Base-by-base conservation (phyloP, 805 yeast species). In the Nakazawaea wickerhamii region DNA sequence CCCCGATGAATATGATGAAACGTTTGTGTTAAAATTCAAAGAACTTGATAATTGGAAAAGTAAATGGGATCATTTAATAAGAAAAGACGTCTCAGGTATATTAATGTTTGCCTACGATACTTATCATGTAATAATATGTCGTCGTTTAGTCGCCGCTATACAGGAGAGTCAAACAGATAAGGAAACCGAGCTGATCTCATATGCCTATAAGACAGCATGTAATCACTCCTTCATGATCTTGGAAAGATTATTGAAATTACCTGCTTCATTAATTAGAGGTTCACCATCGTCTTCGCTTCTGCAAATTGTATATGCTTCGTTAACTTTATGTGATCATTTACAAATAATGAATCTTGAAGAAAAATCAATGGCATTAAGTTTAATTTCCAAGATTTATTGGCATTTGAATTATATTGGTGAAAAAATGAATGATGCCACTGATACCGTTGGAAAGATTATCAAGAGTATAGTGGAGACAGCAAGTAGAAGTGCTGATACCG, bases 301-400 rank as follows among this genome's bases (percentile, higher is more conserved):
- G 47, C 77, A 76, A 48, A 64, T 77, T 15, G 74, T 77, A 5
- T 78, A 75, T 53, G 70, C 80, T 0, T 74, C 79, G 50, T 52
- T 76, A 30, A 70, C 78, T 0, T 56, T 78, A 19, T 71, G 75
- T 50, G 79, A 75, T 37, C 68, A 63, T 46, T 54, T 75, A 14
- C 61, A 60, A 38, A 55, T 61, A 47, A 65, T 70, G 57, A 59
- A 60, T 26, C 53, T 55, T 5, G 54, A 61, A n/a, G 69, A 70
- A 44, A 66, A 64, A 41, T 65, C 65, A 18, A 63, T 58, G 44
- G 54, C 74, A 2, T 50, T 77, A 34, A 72, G 63, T 47, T 52
- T 75, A 9, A 74, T 79, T 34, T 68, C 81, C 0, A 65, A 65
- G 42, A 68, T 74, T 7, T 78, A 77, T 47, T 78, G 82, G 82